Evolutionary conservation across 352 stramenopile genomes (phyloP), one percentile per base, ranked within the genome.

Genomic region (Phytopythium montanum): DNA sequence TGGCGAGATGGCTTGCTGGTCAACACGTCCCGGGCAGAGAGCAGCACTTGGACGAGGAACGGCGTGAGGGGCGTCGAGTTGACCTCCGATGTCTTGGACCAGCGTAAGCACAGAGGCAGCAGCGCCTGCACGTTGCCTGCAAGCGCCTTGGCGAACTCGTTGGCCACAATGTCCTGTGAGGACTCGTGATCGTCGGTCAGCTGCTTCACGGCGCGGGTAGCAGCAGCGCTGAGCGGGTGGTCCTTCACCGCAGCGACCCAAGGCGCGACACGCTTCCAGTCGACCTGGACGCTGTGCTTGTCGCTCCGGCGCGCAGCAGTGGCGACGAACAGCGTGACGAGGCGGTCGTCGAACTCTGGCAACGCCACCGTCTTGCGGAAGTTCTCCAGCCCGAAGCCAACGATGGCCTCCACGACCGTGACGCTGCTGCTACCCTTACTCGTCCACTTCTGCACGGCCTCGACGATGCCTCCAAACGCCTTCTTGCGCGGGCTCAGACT

Each of bases 241-340:
- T 83, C 69, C 38, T 50, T 59, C 16, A 94, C 68, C 10, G 38
- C 53, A 21, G 65, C 49, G n/a, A 92, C 62, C 71, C 71, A 87
- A 3, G 59, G 54, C 58, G 69, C 79, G 1, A 84, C 53, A 8
- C 53, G 53, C 36, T 31, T 52, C 41, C 66, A 68, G 29, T 82
- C 66, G 16, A 89, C 41, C 25, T 54, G 51, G n/a, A 66, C 42
- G 21, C 29, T 28, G 25, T 75, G 72, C 33, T 59, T 70, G 19
- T 58, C 64, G 3, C 28, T 42, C 8, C 58, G 34, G 14, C 33
- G 52, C 7, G 64, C 53, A 18, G 81, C 31, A 16, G 89, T 62
- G 21, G 85, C 72, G 52, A 95, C 69, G 45, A 88, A 72, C 14
- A 92, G 60, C 14, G 86, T 69, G 14, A 95, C 52, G 28, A 95